A percentile compares a stretch with the other conserved stretches of the same genome.
These are phyloP conservation scores for Pythium periplocum DNA, from an alignment of 352 stramenopile species.

Conservation along the genomic window DNA sequence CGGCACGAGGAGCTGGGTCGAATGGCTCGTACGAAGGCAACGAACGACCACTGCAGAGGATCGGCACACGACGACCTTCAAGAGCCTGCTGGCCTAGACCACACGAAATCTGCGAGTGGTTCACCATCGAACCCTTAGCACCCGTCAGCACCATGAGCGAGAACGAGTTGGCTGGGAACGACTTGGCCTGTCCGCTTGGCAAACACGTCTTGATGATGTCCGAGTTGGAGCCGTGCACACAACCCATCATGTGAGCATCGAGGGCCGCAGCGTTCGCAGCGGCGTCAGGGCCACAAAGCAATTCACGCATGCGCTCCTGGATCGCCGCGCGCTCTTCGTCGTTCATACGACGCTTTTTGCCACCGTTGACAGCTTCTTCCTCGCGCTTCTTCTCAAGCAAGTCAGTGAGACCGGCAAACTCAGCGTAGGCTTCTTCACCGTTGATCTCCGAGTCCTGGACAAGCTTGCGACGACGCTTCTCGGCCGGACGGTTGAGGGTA, in stretches of 20 bases:
- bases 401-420: conserved; percentile 74
- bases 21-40: conserved; percentile 98
- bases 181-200: conserved; percentile 94
- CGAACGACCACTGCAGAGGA: conserved; percentile 96
- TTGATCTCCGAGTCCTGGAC: conserved; percentile 80
- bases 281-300: conserved; percentile 69
- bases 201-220: conserved; percentile 99
- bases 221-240: conserved; percentile 87
- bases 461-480: conserved; percentile 88
- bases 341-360: conserved; percentile 83
- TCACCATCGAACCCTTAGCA: conserved; percentile 99
- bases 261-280: conserved; percentile 73
- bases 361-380: conserved; percentile 26
- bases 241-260: conserved; percentile 89
- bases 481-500: conserved; percentile 92
- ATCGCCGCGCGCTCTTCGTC: conserved; percentile 66
- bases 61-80: conserved; percentile 97
- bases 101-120: conserved; percentile 99
- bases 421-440: conserved; percentile 81
- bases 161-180: conserved; percentile 99
- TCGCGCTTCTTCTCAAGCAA: conserved; percentile 56
- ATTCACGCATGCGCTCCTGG: conserved; percentile 64
- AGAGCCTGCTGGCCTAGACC: conserved; percentile 98
- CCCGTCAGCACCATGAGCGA: conserved; percentile 99
- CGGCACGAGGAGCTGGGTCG: conserved; percentile 95